A percentile compares a stretch with the other conserved stretches of the same genome.
Evolutionary conservation across 768 basidiomycete genomes (phyloP).

Genomic region (Clathrus columnatus): DNA sequence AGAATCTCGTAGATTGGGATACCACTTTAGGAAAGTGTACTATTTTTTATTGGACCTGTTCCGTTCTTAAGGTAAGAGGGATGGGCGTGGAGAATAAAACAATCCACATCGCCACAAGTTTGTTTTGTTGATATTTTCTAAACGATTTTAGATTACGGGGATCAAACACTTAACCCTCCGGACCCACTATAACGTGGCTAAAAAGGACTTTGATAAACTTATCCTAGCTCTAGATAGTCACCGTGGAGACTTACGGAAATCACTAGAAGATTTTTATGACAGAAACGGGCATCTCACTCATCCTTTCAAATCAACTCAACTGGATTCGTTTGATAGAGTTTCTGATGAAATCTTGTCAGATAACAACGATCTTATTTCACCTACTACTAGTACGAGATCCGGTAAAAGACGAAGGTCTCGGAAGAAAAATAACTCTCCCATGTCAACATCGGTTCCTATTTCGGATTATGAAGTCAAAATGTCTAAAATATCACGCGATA

Average conservation of each 20-base stretch:
- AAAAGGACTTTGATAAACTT: slow-evolving; percentile 7
- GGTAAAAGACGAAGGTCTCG: slow-evolving; percentile 4
- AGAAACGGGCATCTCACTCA: neutral
- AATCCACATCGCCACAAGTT: too few relatives aligned
- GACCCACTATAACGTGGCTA: slow-evolving; percentile 1
- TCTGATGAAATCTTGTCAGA: neutral
- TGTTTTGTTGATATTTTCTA: neutral
- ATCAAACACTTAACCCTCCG: slow-evolving; percentile 9
- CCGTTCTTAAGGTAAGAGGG: slow-evolving; percentile 5
- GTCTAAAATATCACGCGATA: neutral
- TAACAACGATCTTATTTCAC: neutral
- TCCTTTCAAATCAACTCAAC: neutral
- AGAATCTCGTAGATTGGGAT: slow-evolving; percentile 6
- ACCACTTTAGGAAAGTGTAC: slow-evolving; percentile 3
- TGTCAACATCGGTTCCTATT: neutral
- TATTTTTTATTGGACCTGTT: slow-evolving; percentile 10
- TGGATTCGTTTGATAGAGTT: neutral
- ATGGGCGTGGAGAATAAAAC: neutral
- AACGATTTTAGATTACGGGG: slow-evolving; percentile 2
- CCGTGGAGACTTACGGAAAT: slow-evolving; percentile 6
- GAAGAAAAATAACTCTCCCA: neutral
- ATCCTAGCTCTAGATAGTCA: slow-evolving; percentile 2
- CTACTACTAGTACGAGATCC: neutral
- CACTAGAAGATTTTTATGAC: slow-evolving; percentile 5
- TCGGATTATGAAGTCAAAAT: neutral